A percentile compares a stretch with the other conserved stretches of the same genome.
phyloP scores from a whole-genome alignment of 768 basidiomycete species.

The Russula lepida region DNA sequence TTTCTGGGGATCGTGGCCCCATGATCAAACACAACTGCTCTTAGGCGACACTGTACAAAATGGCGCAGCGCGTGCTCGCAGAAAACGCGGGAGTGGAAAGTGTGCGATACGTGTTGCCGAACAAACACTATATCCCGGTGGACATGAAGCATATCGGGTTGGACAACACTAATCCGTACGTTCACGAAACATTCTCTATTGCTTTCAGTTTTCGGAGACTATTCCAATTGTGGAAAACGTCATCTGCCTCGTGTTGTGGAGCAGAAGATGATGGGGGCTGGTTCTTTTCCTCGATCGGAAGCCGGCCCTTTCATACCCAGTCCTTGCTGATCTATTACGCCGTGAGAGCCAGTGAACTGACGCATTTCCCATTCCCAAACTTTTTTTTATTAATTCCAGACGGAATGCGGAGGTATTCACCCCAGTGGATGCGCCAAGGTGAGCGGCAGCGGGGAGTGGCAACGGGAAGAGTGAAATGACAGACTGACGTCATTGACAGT shows the following conservation, averaged over 20 bases:
- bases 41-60: slow-evolving; percentile 88
- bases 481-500: slow-evolving; percentile 20
- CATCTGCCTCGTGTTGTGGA: slow-evolving; percentile 16
- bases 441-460: slow-evolving; percentile 3
- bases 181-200: slow-evolving; percentile 5
- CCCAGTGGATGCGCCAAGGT: slow-evolving; percentile 83
- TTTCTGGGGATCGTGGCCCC: not conserved
- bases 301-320: not conserved
- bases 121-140: slow-evolving; percentile 92
- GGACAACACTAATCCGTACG: slow-evolving; percentile 62
- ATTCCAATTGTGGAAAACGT: slow-evolving; percentile 5
- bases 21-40: no score
- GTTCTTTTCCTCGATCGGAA: slow-evolving; percentile 15
- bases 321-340: not conserved
- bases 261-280: slow-evolving; percentile 15
- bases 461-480: not conserved
- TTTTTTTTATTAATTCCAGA: not conserved
- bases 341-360: not conserved
- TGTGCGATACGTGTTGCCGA: slow-evolving; percentile 74
- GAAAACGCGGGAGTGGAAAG: slow-evolving; percentile 52
- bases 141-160: slow-evolving; percentile 67
- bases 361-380: not conserved
- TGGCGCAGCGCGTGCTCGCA: slow-evolving; percentile 63
- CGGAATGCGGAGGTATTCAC: slow-evolving; percentile 61
- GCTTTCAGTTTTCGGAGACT: slow-evolving; percentile 3